These are phyloP conservation scores for Prinsepia uniflora DNA, from an alignment of 306 rosid species.

Conservation along the genomic window DNA sequence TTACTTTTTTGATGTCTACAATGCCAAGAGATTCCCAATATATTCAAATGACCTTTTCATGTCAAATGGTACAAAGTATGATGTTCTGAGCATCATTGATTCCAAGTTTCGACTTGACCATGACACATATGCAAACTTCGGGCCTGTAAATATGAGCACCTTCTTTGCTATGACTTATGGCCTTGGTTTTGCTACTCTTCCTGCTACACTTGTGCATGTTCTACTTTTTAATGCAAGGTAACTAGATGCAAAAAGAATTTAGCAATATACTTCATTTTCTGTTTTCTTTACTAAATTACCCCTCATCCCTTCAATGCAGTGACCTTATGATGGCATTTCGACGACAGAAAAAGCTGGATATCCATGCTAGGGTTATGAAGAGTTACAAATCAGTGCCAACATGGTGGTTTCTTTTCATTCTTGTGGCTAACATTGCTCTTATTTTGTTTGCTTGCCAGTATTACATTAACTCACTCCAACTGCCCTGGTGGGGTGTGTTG, in stretches of 20 bases:
- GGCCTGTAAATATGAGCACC: slow-evolving; percentile 65
- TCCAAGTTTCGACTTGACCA: slow-evolving; percentile 66
- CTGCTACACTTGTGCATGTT: slow-evolving; percentile 74
- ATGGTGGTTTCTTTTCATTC: slow-evolving; percentile 68
- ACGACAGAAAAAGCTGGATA: slow-evolving; percentile 39
- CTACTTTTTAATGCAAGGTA: slow-evolving; percentile 74
- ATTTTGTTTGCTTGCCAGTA: slow-evolving; percentile 44
- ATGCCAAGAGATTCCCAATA: slow-evolving; percentile 68
- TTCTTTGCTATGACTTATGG: slow-evolving; percentile 80
- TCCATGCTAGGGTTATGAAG: slow-evolving; percentile 70
- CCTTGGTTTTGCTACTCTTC: slow-evolving; percentile 67
- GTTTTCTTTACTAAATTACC: too few relatives aligned
- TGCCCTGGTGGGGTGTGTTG: slow-evolving; percentile 91
- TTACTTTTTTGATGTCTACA: slow-evolving; percentile 44
- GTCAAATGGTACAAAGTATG: slow-evolving; percentile 49
- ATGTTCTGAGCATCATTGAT: slow-evolving; percentile 50
- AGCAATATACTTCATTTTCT: too few relatives aligned
- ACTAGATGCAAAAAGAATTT: not conserved
- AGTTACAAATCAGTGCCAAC: slow-evolving; percentile 56
- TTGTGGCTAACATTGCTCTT: slow-evolving; percentile 52
- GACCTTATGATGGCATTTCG: slow-evolving; percentile 51
- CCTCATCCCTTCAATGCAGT: slow-evolving; percentile 31
- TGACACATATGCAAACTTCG: slow-evolving; percentile 35
- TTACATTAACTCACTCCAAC: slow-evolving; percentile 62
- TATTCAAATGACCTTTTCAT: slow-evolving; percentile 55